Conservation (phyloP, 2,329 filamentous ascomycete species). For the Tolypocladium album region DNA sequence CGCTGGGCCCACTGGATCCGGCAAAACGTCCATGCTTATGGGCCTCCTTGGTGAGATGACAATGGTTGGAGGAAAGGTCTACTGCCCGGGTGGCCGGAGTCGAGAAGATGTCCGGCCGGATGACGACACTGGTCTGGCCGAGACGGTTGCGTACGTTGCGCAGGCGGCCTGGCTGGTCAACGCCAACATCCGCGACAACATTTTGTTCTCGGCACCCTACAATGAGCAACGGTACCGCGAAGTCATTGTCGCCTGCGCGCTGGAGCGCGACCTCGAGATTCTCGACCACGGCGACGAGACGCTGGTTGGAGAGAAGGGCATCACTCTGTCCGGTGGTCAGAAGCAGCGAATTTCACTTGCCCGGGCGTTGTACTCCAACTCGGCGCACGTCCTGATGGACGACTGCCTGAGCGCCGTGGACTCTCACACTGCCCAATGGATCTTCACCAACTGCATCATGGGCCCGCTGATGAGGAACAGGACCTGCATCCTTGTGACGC, state of each 20-base stretch:
- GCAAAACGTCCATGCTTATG: slow-evolving; percentile 94
- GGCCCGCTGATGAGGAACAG: slow-evolving; percentile 80
- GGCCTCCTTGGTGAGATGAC: slow-evolving; percentile 95
- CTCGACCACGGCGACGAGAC: slow-evolving; percentile 89
- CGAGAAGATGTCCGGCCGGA: slow-evolving; percentile 77
- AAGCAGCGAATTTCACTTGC: slow-evolving; percentile 96
- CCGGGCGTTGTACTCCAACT: slow-evolving; percentile 94
- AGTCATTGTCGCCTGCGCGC: slow-evolving; percentile 81
- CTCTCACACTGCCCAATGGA: slow-evolving; percentile 95
- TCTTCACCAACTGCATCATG: slow-evolving; percentile 85
- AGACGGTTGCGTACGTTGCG: slow-evolving; percentile 91
- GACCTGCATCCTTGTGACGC: slow-evolving; percentile 91
- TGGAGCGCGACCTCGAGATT: slow-evolving; percentile 86
- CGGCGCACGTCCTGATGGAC: slow-evolving; percentile 80
- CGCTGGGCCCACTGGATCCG: slow-evolving; percentile 84
- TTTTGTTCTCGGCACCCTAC: slow-evolving; percentile 73
- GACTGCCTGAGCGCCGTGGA: slow-evolving; percentile 96
- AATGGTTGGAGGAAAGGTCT: slow-evolving; percentile 66
- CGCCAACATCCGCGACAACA: slow-evolving; percentile 91
- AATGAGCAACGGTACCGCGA: slow-evolving; percentile 76
- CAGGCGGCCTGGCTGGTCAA: slow-evolving; percentile 97
- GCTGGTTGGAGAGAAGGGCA: slow-evolving; percentile 91
- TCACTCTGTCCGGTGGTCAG: slow-evolving; percentile 91
- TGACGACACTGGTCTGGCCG: slow-evolving; percentile 74
- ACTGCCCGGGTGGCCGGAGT: slow-evolving; percentile 73